Evolutionary conservation across 2,329 filamentous ascomycete species (phyloP), one percentile per base, ranked within the genome.

Genomic region (Aspergillus awamori): DNA sequence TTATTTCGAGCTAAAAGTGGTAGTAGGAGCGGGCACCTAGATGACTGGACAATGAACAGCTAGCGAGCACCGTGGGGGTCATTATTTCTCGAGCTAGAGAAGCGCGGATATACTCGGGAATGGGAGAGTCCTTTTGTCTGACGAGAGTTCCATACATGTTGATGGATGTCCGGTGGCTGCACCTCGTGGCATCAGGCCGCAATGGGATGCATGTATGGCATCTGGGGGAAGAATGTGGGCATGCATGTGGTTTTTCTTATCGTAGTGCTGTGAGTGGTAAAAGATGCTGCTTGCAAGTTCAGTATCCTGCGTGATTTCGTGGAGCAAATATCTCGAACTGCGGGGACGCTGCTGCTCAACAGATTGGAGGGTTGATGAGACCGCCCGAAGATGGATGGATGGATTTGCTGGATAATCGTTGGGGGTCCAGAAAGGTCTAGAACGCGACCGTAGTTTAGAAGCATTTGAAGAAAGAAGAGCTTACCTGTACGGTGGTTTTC

Each of bases 151-250:
- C 11, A 51, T 51, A 17, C 15, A 8, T 30, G 15, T 15, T 26
- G 22, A 20, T 20, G 26, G 26, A 30, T 51, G 47, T 30, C 47
- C 28, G n/a, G 26, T 28, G 26, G 47, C 24, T 51, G 47, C 26
- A 28, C 47, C 47, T 51, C 47, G 28, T 33, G 47, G 47, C 47
- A 51, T 51, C 47, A 30, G 47, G 47, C 47, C 47, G 47, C 47
- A 51, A 51, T 51, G 26, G 47, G 30, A 51, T 17, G 26, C 26
- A n/a, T 15, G 47, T 33, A 22, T 51, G n/a, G 26, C 24, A 51
- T 51, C 47, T 28, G 47, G 47, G 47, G 47, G 24, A 30, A 11
- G 26, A 17, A 51, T 17, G 47, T 51, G 47, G 47, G 47, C 47
- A 51, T 17, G 26, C 41, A 45, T 45, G 8, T 45, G 39, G 41